Evolutionary conservation across 2,329 filamentous ascomycete genomes (phyloP), one percentile per base, ranked within the genome.

Genomic region (Conoideocrella luteorostrata): DNA sequence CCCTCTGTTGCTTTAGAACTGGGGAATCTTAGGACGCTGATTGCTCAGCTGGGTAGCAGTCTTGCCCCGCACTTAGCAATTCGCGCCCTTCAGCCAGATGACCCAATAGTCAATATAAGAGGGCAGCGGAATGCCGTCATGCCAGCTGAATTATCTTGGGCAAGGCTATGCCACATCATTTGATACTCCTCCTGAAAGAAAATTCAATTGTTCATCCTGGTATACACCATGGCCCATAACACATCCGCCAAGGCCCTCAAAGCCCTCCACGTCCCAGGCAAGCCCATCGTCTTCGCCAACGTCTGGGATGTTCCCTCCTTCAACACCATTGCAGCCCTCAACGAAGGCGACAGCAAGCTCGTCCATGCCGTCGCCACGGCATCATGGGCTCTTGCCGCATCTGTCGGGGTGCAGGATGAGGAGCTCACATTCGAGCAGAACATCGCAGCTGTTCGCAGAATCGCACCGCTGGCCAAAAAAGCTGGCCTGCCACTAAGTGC

Each of bases 281-380:
- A 63, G 1, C 77, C 78, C 11, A 47, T 81, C 28, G 47, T 80
- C 33, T 61, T 81, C 5, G 64, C 74, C 10, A 81, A 81, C 51
- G 62, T 78, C 49, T 78, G 73, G 65, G 76, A 81, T 52, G 60
- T 65, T 22, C 56, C 70, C 17, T 71, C 75, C 4, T 71, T 77
- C 29, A 56, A 58, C 12, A 53, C 67, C 2, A 57, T 79, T 38
- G 59, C 67, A 7, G 62, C 67, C 0, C 62, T 75, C 26, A 69
- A 72, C 15, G 49, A 52, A n/a, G 33, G 47, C 5, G 49, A 36
- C 2, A 39, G 32, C 47, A 62, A 52, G 63, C 74, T 56, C 41
- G 63, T 57, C 28, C 64, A 62, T 33, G 69, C 67, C 22, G 51
- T 77, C 3, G 74, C 72, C 7, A 75, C 72, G 3, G 71, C 68